Evolutionary conservation across 208 protist genomes (phyloP), one percentile per base, ranked within the genome.

Genomic region (Acanthamoeba lenticulata): DNA sequence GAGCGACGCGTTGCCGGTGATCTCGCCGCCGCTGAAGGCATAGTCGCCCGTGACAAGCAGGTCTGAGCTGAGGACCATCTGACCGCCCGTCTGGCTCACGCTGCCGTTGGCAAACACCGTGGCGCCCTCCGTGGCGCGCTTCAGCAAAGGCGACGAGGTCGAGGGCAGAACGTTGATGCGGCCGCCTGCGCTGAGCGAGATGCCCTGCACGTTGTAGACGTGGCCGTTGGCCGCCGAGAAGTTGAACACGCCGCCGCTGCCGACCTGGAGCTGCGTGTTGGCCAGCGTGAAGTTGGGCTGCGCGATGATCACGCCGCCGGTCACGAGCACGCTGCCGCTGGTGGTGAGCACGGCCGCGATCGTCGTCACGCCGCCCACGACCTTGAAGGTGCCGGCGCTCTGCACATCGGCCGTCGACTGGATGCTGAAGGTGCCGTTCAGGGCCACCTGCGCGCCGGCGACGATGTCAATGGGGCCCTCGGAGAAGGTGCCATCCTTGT

Each of bases 401-500:
- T 55, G 32, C 42, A 88, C 49, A 13, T 88, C 79, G 29, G 79
- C 15, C 5, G 79, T 40, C 24, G 79, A 42, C 15, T 19, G 40
- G 44, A 88, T 42, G 79, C 40, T 88, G 49, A 62, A 55, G 21
- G 21, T 36, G 1, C 79, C 79, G 49, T 44, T 52, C 44, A 88
- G 32, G n/a, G 24, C 19, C 6, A 32, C 62, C 62, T 72, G 21
- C 62, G 62, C 62, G 62, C 62, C 62, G 62, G 62, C 11, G n/a
- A 34, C 21, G 29, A 88, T 88, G 15, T 88, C 49, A 13, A 57
- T 19, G 24, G 79, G 42, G 79, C 79, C n/a, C n/a, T n/a, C 9
- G 49, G 79, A 42, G 49, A 88, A 88, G 15, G 79, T 88, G 79
- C 79, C 79, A 36, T 88, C 47, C 42, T 88, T 62, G 79, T 21